Conservation (phyloP, 1,284 basidiomycete species). For the Trametes pubescens region DNA sequence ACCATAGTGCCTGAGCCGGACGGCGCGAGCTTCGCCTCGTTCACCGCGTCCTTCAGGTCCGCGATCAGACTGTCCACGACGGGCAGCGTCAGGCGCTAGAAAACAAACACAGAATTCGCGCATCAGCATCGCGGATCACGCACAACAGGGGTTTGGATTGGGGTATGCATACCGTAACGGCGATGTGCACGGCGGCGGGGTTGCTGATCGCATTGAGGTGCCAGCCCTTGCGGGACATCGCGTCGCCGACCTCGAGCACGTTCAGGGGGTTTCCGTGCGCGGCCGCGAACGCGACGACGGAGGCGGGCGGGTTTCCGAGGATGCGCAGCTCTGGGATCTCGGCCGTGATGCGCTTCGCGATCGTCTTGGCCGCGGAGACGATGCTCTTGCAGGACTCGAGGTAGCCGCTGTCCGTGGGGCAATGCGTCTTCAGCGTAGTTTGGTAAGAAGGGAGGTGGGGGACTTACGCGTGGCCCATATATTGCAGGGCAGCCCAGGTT, state of each 20-base stretch:
- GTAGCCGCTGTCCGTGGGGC: conserved; percentile 77
- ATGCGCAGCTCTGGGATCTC: conserved; percentile 85
- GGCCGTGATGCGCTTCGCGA: conserved; percentile 69
- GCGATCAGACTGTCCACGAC: conserved; percentile 81
- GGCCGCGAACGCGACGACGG: conserved; percentile 90
- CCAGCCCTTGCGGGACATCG: conserved; percentile 88
- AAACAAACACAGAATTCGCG: conserved; percentile 1
- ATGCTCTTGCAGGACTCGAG: conserved; percentile 88
- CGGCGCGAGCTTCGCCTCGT: conserved; percentile 64
- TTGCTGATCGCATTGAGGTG: conserved; percentile 87
- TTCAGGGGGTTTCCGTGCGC: conserved; percentile 62
- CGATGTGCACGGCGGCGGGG: conserved; percentile 91
- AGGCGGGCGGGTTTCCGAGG: conserved; percentile 89
- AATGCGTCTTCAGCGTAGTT: background rate
- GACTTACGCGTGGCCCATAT: conserved; percentile 84
- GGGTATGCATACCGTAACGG: conserved; percentile 78
- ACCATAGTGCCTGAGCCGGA: conserved; percentile 85
- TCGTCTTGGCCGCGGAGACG: conserved; percentile 75
- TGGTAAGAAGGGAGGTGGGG: background rate
- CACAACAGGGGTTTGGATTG: too few relatives aligned
- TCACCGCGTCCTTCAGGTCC: conserved; percentile 82
- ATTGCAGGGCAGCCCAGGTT: conserved; percentile 96
- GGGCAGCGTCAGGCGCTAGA: conserved; percentile 77
- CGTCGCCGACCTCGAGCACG: conserved; percentile 90
- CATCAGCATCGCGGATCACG: conserved; percentile 11